These are phyloP conservation scores for Corrigiola litoralis DNA, from an alignment of 179 eudicot genomes.

Conservation along the genomic window DNA sequence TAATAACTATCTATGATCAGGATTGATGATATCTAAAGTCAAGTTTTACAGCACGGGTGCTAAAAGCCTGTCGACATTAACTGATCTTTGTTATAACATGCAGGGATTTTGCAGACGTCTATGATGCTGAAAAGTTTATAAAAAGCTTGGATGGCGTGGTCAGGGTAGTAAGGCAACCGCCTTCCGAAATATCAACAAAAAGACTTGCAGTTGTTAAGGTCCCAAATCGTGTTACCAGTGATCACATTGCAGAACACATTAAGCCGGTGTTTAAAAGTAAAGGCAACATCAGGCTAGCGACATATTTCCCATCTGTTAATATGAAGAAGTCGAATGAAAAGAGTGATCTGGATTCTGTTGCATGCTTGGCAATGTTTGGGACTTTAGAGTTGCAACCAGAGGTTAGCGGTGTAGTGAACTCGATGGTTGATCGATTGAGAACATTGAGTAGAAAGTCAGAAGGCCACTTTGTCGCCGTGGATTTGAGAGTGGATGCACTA, in stretches of 20 bases:
- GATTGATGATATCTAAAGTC: too few species aligned
- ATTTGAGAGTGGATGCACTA: slow-evolving; percentile 72
- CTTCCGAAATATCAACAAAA: slow-evolving; percentile 45
- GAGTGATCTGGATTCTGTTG: slow-evolving; percentile 42
- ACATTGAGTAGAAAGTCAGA: slow-evolving; percentile 74
- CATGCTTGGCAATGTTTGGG: slow-evolving; percentile 92
- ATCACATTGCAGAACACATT: slow-evolving; percentile 55
- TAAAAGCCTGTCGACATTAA: too few species aligned
- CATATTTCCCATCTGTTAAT: slow-evolving; percentile 82
- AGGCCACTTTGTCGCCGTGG: slow-evolving; percentile 83
- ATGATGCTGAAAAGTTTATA: slow-evolving; percentile 68
- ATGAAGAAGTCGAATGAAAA: slow-evolving; percentile 54
- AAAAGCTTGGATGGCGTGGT: slow-evolving; percentile 78
- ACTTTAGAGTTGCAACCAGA: slow-evolving; percentile 69
- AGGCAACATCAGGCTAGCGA: slow-evolving; percentile 80
- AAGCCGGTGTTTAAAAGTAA: slow-evolving; percentile 59
- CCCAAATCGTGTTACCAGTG: slow-evolving; percentile 73
- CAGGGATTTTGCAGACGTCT: slow-evolving; percentile 86
- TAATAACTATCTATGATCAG: too few species aligned
- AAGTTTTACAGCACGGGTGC: not conserved
- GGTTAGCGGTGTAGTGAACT: slow-evolving; percentile 75
- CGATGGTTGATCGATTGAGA: slow-evolving; percentile 74
- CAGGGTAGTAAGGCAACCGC: slow-evolving; percentile 59
- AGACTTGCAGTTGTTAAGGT: slow-evolving; percentile 80
- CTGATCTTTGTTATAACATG: slow-evolving; percentile 3